Percentiles rank a stretch among this genome's conserved stretches.
These are phyloP conservation scores for Spathaspora sp. DNA, from an alignment of 1,139 yeast species.

Conservation along the genomic window DNA sequence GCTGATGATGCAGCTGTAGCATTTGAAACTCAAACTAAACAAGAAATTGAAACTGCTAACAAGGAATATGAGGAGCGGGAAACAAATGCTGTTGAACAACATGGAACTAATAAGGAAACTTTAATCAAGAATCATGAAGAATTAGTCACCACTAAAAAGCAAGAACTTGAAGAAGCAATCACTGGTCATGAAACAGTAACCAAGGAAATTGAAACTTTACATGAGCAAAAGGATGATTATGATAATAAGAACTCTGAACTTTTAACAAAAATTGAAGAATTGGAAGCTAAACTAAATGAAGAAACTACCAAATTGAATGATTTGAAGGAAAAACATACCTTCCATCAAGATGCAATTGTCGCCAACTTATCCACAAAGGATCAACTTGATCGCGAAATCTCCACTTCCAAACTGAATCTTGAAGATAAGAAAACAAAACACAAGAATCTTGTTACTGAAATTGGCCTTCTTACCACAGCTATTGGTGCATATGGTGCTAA, in stretches of 20 bases:
- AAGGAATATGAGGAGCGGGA: constrained; percentile 49
- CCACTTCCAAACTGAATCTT: constrained; percentile 32
- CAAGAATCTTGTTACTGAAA: constrained; percentile 40
- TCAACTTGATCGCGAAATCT: constrained; percentile 39
- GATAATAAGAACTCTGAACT: constrained; percentile 47
- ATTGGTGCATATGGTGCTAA: constrained; percentile 48
- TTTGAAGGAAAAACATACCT: constrained; percentile 39
- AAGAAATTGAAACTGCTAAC: constrained; percentile 47
- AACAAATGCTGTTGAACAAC: constrained; percentile 46
- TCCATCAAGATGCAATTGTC: constrained; percentile 38
- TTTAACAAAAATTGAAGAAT: constrained; percentile 38
- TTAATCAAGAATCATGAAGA: constrained; percentile 46
- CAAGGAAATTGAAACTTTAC: constrained; percentile 44
- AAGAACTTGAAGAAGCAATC: constrained; percentile 51
- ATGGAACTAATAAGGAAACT: constrained; percentile 45
- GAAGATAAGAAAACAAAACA: constrained; percentile 40
- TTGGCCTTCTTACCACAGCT: constrained; percentile 42
- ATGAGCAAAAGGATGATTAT: constrained; percentile 41
- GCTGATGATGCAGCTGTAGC: constrained; percentile 33
- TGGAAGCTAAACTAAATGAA: constrained; percentile 41
- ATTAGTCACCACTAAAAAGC: constrained; percentile 47
- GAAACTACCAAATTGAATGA: constrained; percentile 41
- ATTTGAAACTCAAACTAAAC: constrained; percentile 39
- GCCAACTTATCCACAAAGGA: constrained; percentile 39
- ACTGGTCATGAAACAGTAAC: constrained; percentile 46